Evolutionary conservation across 768 basidiomycete species (phyloP).

Genomic region (Suillus fuscotomentosus): DNA sequence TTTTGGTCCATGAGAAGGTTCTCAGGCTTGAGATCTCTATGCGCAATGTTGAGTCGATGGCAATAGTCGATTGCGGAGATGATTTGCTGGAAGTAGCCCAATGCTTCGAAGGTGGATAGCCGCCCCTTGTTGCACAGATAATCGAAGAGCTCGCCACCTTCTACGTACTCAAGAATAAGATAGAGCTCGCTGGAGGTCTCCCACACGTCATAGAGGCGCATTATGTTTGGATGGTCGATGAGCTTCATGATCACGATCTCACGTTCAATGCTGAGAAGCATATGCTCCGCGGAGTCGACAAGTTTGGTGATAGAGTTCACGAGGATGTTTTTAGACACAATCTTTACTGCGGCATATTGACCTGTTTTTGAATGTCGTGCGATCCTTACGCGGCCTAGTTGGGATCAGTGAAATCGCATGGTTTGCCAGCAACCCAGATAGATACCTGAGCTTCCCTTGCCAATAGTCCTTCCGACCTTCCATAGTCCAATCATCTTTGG

Average conservation of each 20-base stretch:
- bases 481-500: slow-evolving; percentile 76
- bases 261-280: slow-evolving; percentile 78
- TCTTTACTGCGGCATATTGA: slow-evolving; percentile 92
- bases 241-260: slow-evolving; percentile 99
- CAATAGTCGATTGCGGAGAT: slow-evolving; percentile 90
- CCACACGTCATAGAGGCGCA: slow-evolving; percentile 96
- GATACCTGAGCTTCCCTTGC: slow-evolving; percentile 76
- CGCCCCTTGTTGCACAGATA: slow-evolving; percentile 80
- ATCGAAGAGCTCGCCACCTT: slow-evolving; percentile 94
- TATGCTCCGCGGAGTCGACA: slow-evolving; percentile 73
- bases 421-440: background rate
- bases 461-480: slow-evolving; percentile 85
- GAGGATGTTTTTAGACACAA: slow-evolving; percentile 74
- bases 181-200: slow-evolving; percentile 88
- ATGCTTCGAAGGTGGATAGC: slow-evolving; percentile 68
- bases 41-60: slow-evolving; percentile 91
- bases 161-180: slow-evolving; percentile 92
- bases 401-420: background rate
- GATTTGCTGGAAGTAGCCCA: slow-evolving; percentile 91
- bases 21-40: slow-evolving; percentile 93
- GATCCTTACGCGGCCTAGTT: slow-evolving; percentile 82
- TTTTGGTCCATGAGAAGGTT: slow-evolving; percentile 85
- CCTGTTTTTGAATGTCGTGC: slow-evolving; percentile 87
- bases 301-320: slow-evolving; percentile 66
- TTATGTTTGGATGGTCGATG: slow-evolving; percentile 91